Base-by-base conservation (phyloP, 192 early-diverging fungal species). In the Linnemannia zychae region DNA sequence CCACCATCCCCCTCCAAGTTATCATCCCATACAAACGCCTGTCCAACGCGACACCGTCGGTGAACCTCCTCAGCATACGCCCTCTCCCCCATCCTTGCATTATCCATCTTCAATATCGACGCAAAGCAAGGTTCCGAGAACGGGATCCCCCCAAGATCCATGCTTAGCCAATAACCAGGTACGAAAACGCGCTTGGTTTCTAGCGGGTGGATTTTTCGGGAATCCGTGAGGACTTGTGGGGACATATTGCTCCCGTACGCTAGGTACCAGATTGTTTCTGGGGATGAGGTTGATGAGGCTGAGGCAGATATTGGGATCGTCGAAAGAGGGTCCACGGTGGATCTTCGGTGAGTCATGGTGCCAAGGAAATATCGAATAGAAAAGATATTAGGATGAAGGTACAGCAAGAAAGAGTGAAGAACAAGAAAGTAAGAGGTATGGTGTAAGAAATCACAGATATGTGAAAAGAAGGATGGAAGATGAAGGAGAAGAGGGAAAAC, bases 111-210 rank as follows among this genome's bases (percentile, higher is more conserved):
- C 28, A 75, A 22, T 31, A 81, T 81, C 33, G 52, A 68, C 40
- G 79, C 79, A 69, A 81, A 81, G 31, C 60, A 65, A 9, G 79
- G 79, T 44, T 81, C 79, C 3, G 37, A n/a, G 52, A 73, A 75
- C 1, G 72, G 72, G 37, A 50, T 22, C 44, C 72, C 79, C 2
- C 36, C 63, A 49, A 70, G 67, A 18, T 81, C 72, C 31, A 81
- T 69, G 3, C 33, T 40, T 6, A 81, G 72, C 67, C 67, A 81
- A 53, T 81, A 81, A 11, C 47, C 57, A n/a, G 79, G 79, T 15
- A 81, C 79, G 20, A 13, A 7, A 4, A 53, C 67, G 44, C 48
- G 47, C 17, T 44, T n/a, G 17, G 72, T 34, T n/a, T 74, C 57
- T 34, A 57, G 24, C 1, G 79, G 79, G 0, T 34, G 37, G 40